These are phyloP conservation scores for Chaetomium olivaceum DNA, from an alignment of 2,329 filamentous ascomycete species.

Conservation along the genomic window DNA sequence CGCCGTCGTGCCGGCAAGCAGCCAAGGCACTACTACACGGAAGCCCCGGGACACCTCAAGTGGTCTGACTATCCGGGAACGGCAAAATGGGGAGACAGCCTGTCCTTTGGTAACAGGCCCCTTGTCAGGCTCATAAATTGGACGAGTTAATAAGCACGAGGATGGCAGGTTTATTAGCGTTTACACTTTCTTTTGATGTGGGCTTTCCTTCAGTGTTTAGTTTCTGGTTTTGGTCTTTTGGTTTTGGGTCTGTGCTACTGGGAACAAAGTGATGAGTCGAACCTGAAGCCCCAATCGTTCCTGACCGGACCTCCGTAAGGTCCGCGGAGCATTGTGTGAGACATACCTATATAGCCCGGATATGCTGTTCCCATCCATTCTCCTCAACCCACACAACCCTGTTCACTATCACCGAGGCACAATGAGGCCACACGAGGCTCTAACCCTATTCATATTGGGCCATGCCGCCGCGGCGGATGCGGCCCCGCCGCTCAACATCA, in stretches of 20 bases:
- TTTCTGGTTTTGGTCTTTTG: neutral
- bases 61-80: neutral
- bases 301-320: neutral
- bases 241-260: no score
- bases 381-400: neutral
- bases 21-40: neutral
- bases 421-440: neutral
- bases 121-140: no score
- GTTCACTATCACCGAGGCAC: neutral
- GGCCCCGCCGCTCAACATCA: conserved; percentile 33
- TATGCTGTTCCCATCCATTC: neutral
- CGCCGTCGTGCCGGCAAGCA: neutral
- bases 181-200: no score
- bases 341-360: neutral
- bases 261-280: neutral
- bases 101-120: no score
- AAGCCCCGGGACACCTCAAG: neutral
- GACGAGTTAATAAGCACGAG: neutral
- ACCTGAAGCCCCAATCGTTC: neutral
- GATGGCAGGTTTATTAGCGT: no score
- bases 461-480: neutral
- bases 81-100: no score
- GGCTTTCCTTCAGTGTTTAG: neutral
- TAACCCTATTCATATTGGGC: neutral
- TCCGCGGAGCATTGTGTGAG: neutral